Base-by-base conservation (phyloP, 208 protist species). In the Leishmania braziliensis region DNA sequence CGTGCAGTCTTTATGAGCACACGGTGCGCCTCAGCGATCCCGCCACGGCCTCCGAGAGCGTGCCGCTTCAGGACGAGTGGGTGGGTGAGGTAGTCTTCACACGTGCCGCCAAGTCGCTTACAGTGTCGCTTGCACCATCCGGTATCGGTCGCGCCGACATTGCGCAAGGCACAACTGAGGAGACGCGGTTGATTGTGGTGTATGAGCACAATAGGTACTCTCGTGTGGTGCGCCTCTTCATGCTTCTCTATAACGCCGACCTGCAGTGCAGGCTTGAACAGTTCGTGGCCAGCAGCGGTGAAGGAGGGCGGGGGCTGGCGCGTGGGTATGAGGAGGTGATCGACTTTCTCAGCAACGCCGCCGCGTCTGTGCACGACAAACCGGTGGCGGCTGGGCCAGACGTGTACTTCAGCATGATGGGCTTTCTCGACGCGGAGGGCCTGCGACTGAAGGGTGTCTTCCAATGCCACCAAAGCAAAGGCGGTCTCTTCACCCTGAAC, bases 1-100 rank as follows among this genome's bases (percentile, higher is more conserved):
- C 95, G 20, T 95, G 93, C 84, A 95, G 88, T 70, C 74, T 91
- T 39, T 86, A 92, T 43, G 95, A 98, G 81, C 91, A 96, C 84
- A 95, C 92, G 1, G 76, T 94, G 39, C 93, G 95, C 23, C 80
- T 94, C 60, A 91, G 82, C 56, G 65, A 88, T 53, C 20, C 80
- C 8, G n/a, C 72, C 1, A 78, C 71, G 54, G 83, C 73, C 46
- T 50, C 74, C 39, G 74, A 65, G 48, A 90, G 84, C 62, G 79
- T 92, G 33, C 87, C 90, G 14, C 75, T 96, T 18, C 89, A 92
- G 68, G 93, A 93, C 5, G 84, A 89, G 65, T 98, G 95, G 93
- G 76, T 95, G 36, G 94, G 92, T 18, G 89, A 94, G 54, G n/a
- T 87, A 4, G 72, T 51, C 78, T 72, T 86, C 62, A 50, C 81